A percentile compares a stretch with the other conserved stretches of the same genome.
phyloP scores from a whole-genome alignment of 2,329 filamentous ascomycete genomes.

The Pseudogymnoascus sp. region DNA sequence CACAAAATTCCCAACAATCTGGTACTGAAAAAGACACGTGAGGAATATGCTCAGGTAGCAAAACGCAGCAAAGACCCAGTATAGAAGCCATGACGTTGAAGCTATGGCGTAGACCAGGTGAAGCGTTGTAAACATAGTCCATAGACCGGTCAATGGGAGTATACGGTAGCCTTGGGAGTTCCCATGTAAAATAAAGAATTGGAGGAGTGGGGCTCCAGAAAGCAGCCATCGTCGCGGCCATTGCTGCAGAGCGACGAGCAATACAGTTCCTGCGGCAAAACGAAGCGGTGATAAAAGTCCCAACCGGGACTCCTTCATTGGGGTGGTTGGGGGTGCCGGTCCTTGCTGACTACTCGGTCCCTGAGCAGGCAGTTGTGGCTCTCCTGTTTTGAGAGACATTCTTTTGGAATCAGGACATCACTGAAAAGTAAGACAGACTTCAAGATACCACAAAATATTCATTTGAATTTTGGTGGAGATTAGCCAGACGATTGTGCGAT shows the following conservation, averaged over 20 bases:
- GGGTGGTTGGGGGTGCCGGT: not conserved
- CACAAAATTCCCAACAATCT: slow-evolving; percentile 13
- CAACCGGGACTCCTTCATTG: not conserved
- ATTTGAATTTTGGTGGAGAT: not conserved
- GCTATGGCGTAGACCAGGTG: slow-evolving; percentile 40
- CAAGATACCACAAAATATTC: not conserved
- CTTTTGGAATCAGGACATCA: not conserved
- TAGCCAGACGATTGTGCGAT: not conserved
- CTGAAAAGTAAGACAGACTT: not conserved
- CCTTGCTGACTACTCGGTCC: not conserved
- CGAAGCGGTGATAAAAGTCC: not conserved
- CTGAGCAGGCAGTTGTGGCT: not conserved
- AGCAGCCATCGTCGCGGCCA: slow-evolving; percentile 32
- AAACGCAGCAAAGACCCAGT: slow-evolving; percentile 32
- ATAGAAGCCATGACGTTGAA: slow-evolving; percentile 45
- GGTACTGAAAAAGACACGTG: slow-evolving; percentile 39
- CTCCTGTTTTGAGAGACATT: not conserved
- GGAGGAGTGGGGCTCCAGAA: slow-evolving; percentile 34
- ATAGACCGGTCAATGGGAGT: slow-evolving; percentile 37
- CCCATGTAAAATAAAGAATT: slow-evolving; percentile 29
- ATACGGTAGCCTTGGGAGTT: slow-evolving; percentile 31
- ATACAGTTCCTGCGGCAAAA: slow-evolving; percentile 8
- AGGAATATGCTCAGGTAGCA: slow-evolving; percentile 37
- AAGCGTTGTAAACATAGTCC: slow-evolving; percentile 38
- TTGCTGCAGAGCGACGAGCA: slow-evolving; percentile 19